Conservation (phyloP, 768 basidiomycete species). For the Favolaschia claudopus region DNA sequence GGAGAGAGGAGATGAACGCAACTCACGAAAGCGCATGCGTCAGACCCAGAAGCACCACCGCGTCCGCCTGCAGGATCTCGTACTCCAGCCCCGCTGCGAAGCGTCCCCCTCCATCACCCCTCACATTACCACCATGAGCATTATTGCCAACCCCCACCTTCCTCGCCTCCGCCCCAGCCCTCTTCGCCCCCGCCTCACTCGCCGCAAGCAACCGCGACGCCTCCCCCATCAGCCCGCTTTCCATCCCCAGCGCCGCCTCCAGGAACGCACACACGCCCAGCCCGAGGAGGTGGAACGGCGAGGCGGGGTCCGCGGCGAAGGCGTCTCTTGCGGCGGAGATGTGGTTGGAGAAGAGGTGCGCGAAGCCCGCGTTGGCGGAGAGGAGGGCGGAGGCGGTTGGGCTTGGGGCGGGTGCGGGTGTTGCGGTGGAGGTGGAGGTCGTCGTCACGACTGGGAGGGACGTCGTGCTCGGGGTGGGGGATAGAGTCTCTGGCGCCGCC, state of each 20-base stretch:
- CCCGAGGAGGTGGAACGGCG: conserved; percentile 79
- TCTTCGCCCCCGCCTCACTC: conserved; percentile 69
- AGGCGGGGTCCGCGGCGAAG: conserved; percentile 58
- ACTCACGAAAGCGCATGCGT: conserved; percentile 74
- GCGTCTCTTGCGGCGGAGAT: conserved; percentile 58
- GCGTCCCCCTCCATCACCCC: conserved; percentile 38
- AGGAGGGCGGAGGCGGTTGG: conserved; percentile 34
- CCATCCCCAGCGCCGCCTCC: conserved; percentile 84
- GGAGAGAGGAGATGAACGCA: background rate
- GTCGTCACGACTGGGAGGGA: no score
- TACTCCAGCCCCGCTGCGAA: conserved; percentile 76
- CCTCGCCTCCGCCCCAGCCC: conserved; percentile 42
- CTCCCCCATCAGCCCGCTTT: conserved; percentile 71
- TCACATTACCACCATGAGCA: no score
- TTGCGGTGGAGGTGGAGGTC: no score
- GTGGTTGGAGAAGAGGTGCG: conserved; percentile 74
- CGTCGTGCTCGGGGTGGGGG: no score
- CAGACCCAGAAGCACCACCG: conserved; percentile 72
- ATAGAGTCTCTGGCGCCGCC: no score
- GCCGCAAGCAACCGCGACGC: conserved; percentile 61
- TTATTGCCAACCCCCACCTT: background rate
- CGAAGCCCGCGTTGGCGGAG: conserved; percentile 63
- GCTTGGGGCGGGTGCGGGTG: background rate
- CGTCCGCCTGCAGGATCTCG: conserved; percentile 80
- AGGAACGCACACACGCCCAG: conserved; percentile 76